Percentiles rank a stretch among this genome's conserved stretches.
These are phyloP conservation scores for Sinapis alba DNA, from an alignment of 441 rosid genomes.

Conservation along the genomic window DNA sequence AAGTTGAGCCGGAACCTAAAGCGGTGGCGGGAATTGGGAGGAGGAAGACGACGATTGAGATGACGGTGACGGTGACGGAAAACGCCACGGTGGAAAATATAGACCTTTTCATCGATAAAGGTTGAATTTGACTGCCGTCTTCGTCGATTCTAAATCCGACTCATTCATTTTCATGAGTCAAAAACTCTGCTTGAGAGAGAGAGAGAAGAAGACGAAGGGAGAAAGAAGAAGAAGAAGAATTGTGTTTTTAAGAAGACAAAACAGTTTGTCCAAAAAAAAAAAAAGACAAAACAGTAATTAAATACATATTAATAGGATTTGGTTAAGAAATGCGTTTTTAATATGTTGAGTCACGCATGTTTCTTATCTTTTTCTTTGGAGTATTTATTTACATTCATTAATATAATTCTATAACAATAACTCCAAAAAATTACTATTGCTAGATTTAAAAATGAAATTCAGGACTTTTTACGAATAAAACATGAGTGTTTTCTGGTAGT, in stretches of 20 bases:
- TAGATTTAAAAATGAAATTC: not conserved
- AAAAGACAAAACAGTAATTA: conserved; percentile 30
- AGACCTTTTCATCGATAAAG: conserved; percentile 53
- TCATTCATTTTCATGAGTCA: conserved; percentile 42
- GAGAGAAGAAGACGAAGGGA: conserved; percentile 13
- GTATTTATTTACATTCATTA: not conserved
- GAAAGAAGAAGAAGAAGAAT: conserved; percentile 7
- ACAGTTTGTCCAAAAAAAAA: not conserved
- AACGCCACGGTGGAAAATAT: conserved; percentile 29
- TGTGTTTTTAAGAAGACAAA: conserved; percentile 18
- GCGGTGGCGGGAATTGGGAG: conserved; percentile 42
- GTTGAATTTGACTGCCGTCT: conserved; percentile 37
- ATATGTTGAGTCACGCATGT: conserved; percentile 24
- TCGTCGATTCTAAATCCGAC: conserved; percentile 27
- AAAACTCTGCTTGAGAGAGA: not conserved
- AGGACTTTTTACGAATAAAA: not conserved
- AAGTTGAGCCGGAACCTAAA: conserved; percentile 74
- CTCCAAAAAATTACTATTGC: not conserved
- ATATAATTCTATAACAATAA: not conserved
- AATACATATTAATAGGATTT: conserved; percentile 7
- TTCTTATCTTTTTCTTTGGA: conserved; percentile 15
- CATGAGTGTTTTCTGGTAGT: conserved; percentile 2
- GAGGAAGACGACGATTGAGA: conserved; percentile 14
- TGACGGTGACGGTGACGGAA: conserved; percentile 33
- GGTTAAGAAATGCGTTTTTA: conserved; percentile 16